A percentile compares a stretch with the other conserved stretches of the same genome.
These are phyloP conservation scores for Stephania cephalantha DNA, from an alignment of 164 flowering plant genomes.

Conservation along the genomic window DNA sequence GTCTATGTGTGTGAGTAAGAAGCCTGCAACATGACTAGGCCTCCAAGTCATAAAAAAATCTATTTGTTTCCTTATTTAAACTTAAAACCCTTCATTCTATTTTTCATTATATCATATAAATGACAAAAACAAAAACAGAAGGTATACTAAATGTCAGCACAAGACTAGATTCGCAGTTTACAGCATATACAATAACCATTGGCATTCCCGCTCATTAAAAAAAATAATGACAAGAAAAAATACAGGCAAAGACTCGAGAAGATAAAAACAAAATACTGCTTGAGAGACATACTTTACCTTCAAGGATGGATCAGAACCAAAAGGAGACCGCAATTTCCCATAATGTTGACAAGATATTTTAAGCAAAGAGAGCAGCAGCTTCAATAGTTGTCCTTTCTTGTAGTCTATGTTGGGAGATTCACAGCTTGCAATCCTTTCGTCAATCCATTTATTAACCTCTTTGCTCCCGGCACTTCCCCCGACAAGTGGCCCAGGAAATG, in stretches of 20 bases:
- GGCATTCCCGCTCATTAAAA: background rate
- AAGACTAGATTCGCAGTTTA: background rate
- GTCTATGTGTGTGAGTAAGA: too few relatives aligned
- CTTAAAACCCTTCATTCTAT: too few relatives aligned
- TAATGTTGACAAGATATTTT: slow-evolving; percentile 87
- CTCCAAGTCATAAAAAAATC: too few relatives aligned
- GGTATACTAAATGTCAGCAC: too few relatives aligned
- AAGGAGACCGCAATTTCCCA: slow-evolving; percentile 93
- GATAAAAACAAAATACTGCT: background rate
- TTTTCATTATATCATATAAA: too few relatives aligned
- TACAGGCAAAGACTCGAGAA: background rate
- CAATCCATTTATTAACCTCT: slow-evolving; percentile 90
- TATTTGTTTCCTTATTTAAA: too few relatives aligned
- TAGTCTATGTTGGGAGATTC: slow-evolving; percentile 44
- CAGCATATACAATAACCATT: background rate
- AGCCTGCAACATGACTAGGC: too few relatives aligned
- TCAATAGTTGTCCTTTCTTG: slow-evolving; percentile 48
- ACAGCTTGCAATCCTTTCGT: slow-evolving; percentile 72
- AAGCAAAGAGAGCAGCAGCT: slow-evolving; percentile 78
- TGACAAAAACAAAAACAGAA: too few relatives aligned
- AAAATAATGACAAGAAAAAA: background rate
- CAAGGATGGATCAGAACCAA: slow-evolving; percentile 58
- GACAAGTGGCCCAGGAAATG: slow-evolving; percentile 91
- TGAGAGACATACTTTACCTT: slow-evolving; percentile 38
- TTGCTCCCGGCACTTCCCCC: slow-evolving; percentile 80